Evolutionary conservation across 2,329 filamentous ascomycete species (phyloP).

Genomic region (Lojkania enalia): DNA sequence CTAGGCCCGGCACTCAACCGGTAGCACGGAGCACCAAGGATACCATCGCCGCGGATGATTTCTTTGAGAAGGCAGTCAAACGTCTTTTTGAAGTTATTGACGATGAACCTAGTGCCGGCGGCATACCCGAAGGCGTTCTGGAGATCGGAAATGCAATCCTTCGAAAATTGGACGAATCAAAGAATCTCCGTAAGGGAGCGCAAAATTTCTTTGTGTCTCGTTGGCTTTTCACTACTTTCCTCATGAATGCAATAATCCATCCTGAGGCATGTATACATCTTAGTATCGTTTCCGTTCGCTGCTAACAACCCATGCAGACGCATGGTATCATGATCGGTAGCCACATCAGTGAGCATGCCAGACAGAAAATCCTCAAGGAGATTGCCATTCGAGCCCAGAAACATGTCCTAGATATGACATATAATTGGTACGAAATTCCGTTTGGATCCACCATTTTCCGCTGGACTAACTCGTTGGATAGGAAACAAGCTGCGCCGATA

Average conservation of each 20-base stretch:
- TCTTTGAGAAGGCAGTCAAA: slow-evolving; percentile 80
- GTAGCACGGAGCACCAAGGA: slow-evolving; percentile 76
- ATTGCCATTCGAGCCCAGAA: slow-evolving; percentile 80
- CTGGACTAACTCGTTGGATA: slow-evolving; percentile 34
- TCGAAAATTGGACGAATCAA: slow-evolving; percentile 69
- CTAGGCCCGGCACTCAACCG: slow-evolving; percentile 70
- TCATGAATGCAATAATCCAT: slow-evolving; percentile 81
- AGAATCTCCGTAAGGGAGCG: slow-evolving; percentile 69
- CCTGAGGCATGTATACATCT: slow-evolving; percentile 68
- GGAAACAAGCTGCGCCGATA: slow-evolving; percentile 64
- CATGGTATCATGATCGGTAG: slow-evolving; percentile 77
- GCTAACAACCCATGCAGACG: slow-evolving; percentile 52
- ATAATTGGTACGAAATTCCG: slow-evolving; percentile 62
- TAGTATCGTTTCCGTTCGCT: slow-evolving; percentile 13
- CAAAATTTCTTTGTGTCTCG: slow-evolving; percentile 84
- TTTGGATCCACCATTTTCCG: slow-evolving; percentile 18
- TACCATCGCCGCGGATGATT: slow-evolving; percentile 80
- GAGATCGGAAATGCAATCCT: slow-evolving; percentile 85
- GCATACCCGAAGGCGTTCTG: slow-evolving; percentile 83
- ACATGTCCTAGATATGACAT: slow-evolving; percentile 74
- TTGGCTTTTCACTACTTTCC: slow-evolving; percentile 89
- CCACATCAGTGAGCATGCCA: slow-evolving; percentile 87
- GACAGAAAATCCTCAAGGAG: slow-evolving; percentile 73
- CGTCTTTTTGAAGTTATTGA: slow-evolving; percentile 85
- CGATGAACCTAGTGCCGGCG: slow-evolving; percentile 73